These are phyloP conservation scores for Kurtzmaniella quercitrusa DNA, from an alignment of 1,139 yeast species.

Conservation along the genomic window DNA sequence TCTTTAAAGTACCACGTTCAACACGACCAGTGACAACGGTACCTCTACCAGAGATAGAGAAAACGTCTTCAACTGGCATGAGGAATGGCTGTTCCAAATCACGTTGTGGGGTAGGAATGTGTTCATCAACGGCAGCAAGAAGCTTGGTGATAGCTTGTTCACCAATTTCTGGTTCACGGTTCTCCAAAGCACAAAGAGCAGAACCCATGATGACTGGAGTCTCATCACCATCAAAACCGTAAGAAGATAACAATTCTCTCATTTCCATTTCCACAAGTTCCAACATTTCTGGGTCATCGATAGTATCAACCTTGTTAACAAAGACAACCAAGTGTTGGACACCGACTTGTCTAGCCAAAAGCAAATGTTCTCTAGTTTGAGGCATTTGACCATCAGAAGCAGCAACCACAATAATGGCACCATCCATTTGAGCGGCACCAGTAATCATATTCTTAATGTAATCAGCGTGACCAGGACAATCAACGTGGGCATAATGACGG, in stretches of 20 bases:
- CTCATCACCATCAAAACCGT: conserved; percentile 97
- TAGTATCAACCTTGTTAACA: conserved; percentile 95
- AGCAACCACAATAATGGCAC: conserved; percentile 98
- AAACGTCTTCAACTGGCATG: conserved; percentile 96
- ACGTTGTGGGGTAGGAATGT: conserved; percentile 95
- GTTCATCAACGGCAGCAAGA: conserved; percentile 87
- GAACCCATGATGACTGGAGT: conserved; percentile 99
- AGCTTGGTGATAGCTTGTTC: conserved; percentile 75
- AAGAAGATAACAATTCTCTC: conserved; percentile 88
- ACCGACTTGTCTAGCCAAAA: conserved; percentile 99
- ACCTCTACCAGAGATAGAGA: conserved; percentile 99
- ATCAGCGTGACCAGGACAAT: conserved; percentile 94
- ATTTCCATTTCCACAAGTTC: conserved; percentile 99
- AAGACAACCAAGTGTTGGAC: conserved; percentile 95
- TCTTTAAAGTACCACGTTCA: conserved; percentile 94
- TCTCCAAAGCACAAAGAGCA: conserved; percentile 94
- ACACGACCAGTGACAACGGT: conserved; percentile 99
- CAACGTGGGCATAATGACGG: conserved; percentile 57
- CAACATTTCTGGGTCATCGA: conserved; percentile 98
- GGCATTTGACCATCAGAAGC: conserved; percentile 99
- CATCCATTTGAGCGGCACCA: conserved; percentile 99
- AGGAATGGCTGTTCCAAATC: conserved; percentile 95
- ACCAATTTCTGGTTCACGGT: conserved; percentile 88
- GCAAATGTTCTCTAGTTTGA: conserved; percentile 97
- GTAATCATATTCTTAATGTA: conserved; percentile 98